Evolutionary conservation across 441 rosid species (phyloP).

Genomic region (Melastoma candidum): DNA sequence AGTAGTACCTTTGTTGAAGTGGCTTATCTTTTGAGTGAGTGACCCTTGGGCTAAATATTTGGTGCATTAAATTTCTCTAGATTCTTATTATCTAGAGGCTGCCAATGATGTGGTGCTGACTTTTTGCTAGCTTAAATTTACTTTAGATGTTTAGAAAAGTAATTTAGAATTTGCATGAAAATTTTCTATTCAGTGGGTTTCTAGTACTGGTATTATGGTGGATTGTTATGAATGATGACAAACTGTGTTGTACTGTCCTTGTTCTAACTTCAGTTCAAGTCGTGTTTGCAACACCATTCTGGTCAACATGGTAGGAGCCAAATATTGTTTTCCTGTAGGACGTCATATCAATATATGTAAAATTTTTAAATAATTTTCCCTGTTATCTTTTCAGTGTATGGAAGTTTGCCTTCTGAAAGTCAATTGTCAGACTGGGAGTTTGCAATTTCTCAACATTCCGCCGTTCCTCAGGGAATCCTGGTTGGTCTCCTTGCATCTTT

Average conservation of each 20-base stretch:
- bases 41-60: neutral
- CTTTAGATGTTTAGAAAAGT: neutral
- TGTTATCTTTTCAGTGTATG: slow-evolving; percentile 56
- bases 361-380: too few relatives aligned
- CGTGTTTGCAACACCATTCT: too few relatives aligned
- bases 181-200: too few relatives aligned
- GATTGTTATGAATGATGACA: too few relatives aligned
- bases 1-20: slow-evolving; percentile 33
- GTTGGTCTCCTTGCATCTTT: slow-evolving; percentile 26
- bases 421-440: slow-evolving; percentile 96
- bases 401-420: slow-evolving; percentile 69
- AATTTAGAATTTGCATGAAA: neutral
- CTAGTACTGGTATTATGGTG: too few relatives aligned
- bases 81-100: neutral
- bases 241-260: too few relatives aligned
- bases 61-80: neutral
- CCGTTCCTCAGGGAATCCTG: slow-evolving; percentile 90
- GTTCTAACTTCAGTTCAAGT: neutral
- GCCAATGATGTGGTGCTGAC: neutral
- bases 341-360: too few relatives aligned
- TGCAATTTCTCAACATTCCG: slow-evolving; percentile 89
- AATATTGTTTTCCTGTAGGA: too few relatives aligned
- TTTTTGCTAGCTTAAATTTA: neutral
- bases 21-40: slow-evolving; percentile 50
- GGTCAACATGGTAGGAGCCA: too few relatives aligned